phyloP scores from a whole-genome alignment of 2,329 filamentous ascomycete species.

The Truncatella angustata region DNA sequence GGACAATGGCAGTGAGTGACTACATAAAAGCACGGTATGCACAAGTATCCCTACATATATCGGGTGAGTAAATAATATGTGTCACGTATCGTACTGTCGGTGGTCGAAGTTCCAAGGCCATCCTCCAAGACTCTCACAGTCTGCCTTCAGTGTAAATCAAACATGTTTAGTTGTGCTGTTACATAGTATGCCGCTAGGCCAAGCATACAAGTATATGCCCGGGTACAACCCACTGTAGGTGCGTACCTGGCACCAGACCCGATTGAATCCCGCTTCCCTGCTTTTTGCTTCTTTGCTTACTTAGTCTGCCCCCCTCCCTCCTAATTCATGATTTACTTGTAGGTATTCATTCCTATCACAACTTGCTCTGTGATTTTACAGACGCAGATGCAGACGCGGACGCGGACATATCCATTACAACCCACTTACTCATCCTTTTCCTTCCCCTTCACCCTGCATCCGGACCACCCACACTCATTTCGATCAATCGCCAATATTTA shows the following conservation, averaged over 20 bases:
- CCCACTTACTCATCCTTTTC: not conserved
- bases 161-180: no score
- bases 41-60: no score
- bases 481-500: not conserved
- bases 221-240: no score
- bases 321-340: not conserved
- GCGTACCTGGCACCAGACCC: slow-evolving; percentile 5
- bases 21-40: no score
- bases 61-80: no score
- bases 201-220: not conserved
- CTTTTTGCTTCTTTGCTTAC: not conserved
- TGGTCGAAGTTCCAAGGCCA: no score
- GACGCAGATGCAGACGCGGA: no score
- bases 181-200: not conserved
- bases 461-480: not conserved
- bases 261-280: not conserved
- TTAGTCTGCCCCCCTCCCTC: not conserved
- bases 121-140: no score
- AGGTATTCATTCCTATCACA: not conserved
- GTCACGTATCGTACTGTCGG: no score
- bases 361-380: slow-evolving; percentile 5
- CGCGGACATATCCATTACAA: not conserved
- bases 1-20: no score
- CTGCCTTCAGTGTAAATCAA: no score
- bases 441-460: not conserved